These are phyloP conservation scores for Echinosophora koreensis DNA, from an alignment of 306 rosid species.

Conservation along the genomic window DNA sequence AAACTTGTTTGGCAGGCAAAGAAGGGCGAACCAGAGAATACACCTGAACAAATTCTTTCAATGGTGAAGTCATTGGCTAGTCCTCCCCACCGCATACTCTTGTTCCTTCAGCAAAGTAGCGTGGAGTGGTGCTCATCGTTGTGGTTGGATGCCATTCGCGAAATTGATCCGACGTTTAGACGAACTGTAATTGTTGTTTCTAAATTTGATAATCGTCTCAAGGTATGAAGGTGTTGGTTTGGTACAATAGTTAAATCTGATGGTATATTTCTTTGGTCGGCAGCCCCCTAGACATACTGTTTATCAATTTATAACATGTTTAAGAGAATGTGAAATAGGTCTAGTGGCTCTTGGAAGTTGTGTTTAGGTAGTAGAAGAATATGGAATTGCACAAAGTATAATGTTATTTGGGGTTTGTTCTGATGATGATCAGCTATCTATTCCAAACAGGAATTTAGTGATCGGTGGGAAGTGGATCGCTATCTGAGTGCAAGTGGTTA, in stretches of 20 bases:
- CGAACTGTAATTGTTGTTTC: conserved; percentile 88
- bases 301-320: not conserved
- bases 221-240: conserved; percentile 57
- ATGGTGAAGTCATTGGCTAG: conserved; percentile 93
- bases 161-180: conserved; percentile 85
- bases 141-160: conserved; percentile 91
- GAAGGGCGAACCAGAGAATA: conserved; percentile 94
- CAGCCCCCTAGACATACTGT: not conserved
- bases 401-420: conserved; percentile 32
- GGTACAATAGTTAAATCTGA: conserved; percentile 54
- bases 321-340: not conserved
- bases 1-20: conserved; percentile 70
- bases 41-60: conserved; percentile 91
- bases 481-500: conserved; percentile 97
- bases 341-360: not conserved
- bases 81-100: conserved; percentile 89
- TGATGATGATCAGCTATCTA: conserved; percentile 34
- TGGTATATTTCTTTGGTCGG: not conserved
- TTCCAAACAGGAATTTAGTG: conserved; percentile 80
- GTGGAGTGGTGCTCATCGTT: conserved; percentile 98
- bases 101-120: conserved; percentile 97
- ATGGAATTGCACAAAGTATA: not conserved
- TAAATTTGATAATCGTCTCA: conserved; percentile 97
- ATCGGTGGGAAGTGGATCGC: conserved; percentile 97
- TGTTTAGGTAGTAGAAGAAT: conserved; percentile 4